These are phyloP conservation scores for Xylona heveae DNA, from an alignment of 495 filamentous ascomycete species.

Conservation along the genomic window DNA sequence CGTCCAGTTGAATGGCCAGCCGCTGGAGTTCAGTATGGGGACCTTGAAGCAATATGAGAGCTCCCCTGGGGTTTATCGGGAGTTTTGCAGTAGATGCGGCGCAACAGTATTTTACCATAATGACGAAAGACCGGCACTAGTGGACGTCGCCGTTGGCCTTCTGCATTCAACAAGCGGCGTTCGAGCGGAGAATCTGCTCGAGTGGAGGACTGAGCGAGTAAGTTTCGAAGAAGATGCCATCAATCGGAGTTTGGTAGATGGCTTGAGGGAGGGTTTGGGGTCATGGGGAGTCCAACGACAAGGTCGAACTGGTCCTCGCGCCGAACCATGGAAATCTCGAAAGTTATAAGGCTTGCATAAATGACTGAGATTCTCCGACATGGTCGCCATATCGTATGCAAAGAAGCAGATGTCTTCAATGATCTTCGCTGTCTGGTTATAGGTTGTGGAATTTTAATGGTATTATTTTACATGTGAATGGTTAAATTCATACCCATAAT, in stretches of 20 bases:
- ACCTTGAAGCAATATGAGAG: slow-evolving; percentile 31
- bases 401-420: too few relatives aligned
- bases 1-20: slow-evolving; percentile 17
- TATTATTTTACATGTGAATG: too few relatives aligned
- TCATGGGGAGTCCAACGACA: too few relatives aligned
- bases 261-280: slow-evolving; percentile 14
- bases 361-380: too few relatives aligned
- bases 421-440: too few relatives aligned
- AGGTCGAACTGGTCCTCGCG: too few relatives aligned
- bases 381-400: too few relatives aligned
- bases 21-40: slow-evolving; percentile 23
- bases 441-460: too few relatives aligned
- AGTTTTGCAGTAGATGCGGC: slow-evolving; percentile 43
- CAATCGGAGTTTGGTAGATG: slow-evolving; percentile 21
- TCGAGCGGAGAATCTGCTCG: slow-evolving; percentile 34
- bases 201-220: slow-evolving; percentile 35
- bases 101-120: slow-evolving; percentile 48
- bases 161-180: slow-evolving; percentile 28
- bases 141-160: slow-evolving; percentile 45
- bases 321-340: too few relatives aligned
- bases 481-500: too few relatives aligned
- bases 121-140: slow-evolving; percentile 25
- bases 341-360: too few relatives aligned
- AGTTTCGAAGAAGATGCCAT: slow-evolving; percentile 40
- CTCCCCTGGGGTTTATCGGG: slow-evolving; percentile 29